Base-by-base conservation (phyloP, 768 basidiomycete species). In the Calocybe cyanea region DNA sequence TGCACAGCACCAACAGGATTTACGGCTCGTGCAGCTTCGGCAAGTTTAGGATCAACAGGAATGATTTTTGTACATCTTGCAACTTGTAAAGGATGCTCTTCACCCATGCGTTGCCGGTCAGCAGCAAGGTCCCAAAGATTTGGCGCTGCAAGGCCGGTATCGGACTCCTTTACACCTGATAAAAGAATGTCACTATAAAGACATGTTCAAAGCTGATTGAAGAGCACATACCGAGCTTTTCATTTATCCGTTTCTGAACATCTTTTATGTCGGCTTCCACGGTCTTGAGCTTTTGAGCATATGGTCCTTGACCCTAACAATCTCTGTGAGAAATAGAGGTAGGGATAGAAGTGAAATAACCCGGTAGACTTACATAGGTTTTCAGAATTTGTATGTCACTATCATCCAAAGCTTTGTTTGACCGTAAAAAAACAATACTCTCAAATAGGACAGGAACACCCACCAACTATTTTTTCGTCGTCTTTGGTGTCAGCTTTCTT, bases 301-400 rank as follows among this genome's bases (percentile, higher is more conserved):
- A 99, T 45, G 96, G 94, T 46, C 96, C 96, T 88, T 97, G 95
- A 43, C 96, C 95, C 93, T 98, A n/a, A n/a, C n/a, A n/a, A n/a
- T n/a, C n/a, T n/a, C n/a, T n/a, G 62, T 2, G n/a, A 19, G 20
- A 25, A 34, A n/a, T 13, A 32, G 13, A 11, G 32, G 45, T 4
- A 15, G 30, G 30, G 14, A 34, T 32, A 38, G 43, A 5, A 28
- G 5, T 38, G 21, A 15, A 31, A 4, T 28, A 17, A 6, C 24
- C 35, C 42, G 39, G 35, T 25, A 28, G 20, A 56, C 83, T 49
- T 66, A 92, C 95, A 66, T 98, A 98, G 49, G 95, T 99, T 73
- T 97, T 96, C 52, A 99, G 81, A 55, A 99, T 96, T 65, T 98
- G 95, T 41, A 99, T 99, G 63, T 98, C 96, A 54, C 91, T 92